Evolutionary conservation across 305 asterid species (phyloP).

Genomic region (Coffea humblotiana): DNA sequence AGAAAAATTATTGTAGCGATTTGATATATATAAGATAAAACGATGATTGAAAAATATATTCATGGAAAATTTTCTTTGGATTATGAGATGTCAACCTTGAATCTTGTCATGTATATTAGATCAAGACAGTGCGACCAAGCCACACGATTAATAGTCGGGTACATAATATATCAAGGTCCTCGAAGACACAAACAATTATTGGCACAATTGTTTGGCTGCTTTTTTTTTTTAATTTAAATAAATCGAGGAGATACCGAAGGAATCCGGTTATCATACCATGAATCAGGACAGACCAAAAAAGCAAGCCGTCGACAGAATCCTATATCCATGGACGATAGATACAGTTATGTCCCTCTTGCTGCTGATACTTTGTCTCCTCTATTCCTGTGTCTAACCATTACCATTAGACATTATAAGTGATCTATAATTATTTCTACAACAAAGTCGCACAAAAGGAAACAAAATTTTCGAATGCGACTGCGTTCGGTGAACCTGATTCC

Average conservation of each 20-base stretch:
- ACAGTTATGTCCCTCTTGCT: neutral
- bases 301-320: constrained; percentile 40
- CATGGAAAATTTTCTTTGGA: no score
- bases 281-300: constrained; percentile 39
- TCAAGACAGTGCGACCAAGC: neutral
- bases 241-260: neutral
- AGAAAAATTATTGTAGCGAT: no score
- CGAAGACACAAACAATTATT: constrained; percentile 26
- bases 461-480: neutral
- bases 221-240: neutral
- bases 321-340: constrained; percentile 26
- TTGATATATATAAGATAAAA: no score
- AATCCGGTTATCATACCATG: constrained; percentile 26
- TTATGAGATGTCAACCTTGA: neutral
- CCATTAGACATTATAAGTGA: neutral
- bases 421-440: neutral
- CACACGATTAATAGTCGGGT: neutral
- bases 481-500: neutral
- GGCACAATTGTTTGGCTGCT: neutral
- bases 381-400: constrained; percentile 19
- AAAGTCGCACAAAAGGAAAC: neutral
- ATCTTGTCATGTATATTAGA: neutral
- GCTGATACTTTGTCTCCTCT: constrained; percentile 31
- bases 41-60: no score
- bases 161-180: constrained; percentile 14